Evolutionary conservation across 805 yeast genomes (phyloP).

Genomic region (Cyberlindnera veronae): DNA sequence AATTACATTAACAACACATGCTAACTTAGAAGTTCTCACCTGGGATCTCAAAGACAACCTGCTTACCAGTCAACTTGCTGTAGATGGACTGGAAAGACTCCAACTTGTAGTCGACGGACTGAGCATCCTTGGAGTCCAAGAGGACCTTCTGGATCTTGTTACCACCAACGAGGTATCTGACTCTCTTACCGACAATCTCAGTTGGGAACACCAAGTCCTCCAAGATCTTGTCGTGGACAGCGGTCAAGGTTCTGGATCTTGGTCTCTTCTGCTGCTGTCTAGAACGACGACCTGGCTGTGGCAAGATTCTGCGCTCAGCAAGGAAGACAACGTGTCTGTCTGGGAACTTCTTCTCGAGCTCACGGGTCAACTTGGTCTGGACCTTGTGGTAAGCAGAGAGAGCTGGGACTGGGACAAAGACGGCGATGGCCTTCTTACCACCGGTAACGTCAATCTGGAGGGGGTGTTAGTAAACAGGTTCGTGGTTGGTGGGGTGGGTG

Average conservation of each 20-base stretch:
- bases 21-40: slow-evolving; percentile 41
- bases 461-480: slow-evolving; percentile 21
- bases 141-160: slow-evolving; percentile 96
- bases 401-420: slow-evolving; percentile 97
- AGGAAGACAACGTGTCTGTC: slow-evolving; percentile 99
- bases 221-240: slow-evolving; percentile 97
- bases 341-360: slow-evolving; percentile 99
- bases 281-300: slow-evolving; percentile 96
- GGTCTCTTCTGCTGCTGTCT: slow-evolving; percentile 98
- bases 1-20: slow-evolving; percentile 10
- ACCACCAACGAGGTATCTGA: slow-evolving; percentile 98
- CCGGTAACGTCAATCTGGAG: slow-evolving; percentile 83
- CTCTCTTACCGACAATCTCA: slow-evolving; percentile 98
- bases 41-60: slow-evolving; percentile 96
- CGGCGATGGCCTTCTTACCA: slow-evolving; percentile 97
- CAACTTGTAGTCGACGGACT: slow-evolving; percentile 96
- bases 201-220: slow-evolving; percentile 99
- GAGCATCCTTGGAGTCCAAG: slow-evolving; percentile 96
- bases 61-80: slow-evolving; percentile 98
- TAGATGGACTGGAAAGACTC: slow-evolving; percentile 99
- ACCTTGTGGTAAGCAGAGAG: slow-evolving; percentile 93
- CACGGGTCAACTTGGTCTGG: slow-evolving; percentile 96
- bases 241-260: slow-evolving; percentile 97
- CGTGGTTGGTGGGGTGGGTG: neutral
- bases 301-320: slow-evolving; percentile 99